Evolutionary conservation across 495 filamentous ascomycete genomes (phyloP).

Genomic region (Chaetomidium leptoderma): DNA sequence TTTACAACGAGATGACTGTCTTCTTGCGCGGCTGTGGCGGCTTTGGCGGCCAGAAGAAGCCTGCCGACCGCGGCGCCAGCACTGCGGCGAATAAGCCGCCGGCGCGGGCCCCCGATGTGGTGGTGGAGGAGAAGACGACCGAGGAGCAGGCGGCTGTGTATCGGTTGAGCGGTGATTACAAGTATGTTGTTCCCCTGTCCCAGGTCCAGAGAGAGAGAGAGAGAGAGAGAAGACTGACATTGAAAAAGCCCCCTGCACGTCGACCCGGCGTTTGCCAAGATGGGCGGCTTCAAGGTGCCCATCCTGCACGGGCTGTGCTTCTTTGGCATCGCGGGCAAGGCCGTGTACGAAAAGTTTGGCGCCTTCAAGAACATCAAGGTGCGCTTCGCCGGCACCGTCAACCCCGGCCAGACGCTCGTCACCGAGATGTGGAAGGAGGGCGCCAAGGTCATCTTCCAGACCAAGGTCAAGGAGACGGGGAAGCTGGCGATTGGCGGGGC

Average conservation of each 20-base stretch:
- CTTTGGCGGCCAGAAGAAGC: slow-evolving; percentile 82
- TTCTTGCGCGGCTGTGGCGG: slow-evolving; percentile 92
- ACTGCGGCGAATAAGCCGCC: slow-evolving; percentile 77
- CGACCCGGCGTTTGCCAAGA: slow-evolving; percentile 89
- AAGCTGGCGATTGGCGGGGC: slow-evolving; percentile 87
- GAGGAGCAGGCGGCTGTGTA: slow-evolving; percentile 96
- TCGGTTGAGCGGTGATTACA: slow-evolving; percentile 83
- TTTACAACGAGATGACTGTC: slow-evolving; percentile 91
- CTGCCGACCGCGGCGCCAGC: slow-evolving; percentile 69
- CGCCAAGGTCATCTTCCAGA: slow-evolving; percentile 83
- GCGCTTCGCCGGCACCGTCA: slow-evolving; percentile 84
- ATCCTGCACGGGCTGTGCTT: slow-evolving; percentile 96
- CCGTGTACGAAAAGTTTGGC: slow-evolving; percentile 79
- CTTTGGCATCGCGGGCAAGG: slow-evolving; percentile 88
- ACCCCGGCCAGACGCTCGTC: slow-evolving; percentile 88
- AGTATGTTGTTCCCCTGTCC: slow-evolving; percentile 27
- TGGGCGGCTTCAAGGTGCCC: slow-evolving; percentile 91
- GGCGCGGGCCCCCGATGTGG: slow-evolving; percentile 67
- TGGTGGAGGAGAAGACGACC: slow-evolving; percentile 84
- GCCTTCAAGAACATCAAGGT: slow-evolving; percentile 93
- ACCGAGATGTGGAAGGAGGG: slow-evolving; percentile 99
- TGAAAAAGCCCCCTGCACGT: slow-evolving; percentile 78
- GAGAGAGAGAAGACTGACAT: background rate
- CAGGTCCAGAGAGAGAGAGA: background rate
- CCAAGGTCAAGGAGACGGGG: slow-evolving; percentile 91